Conservation (phyloP, 2,329 filamentous ascomycete species). For the Colletotrichum sp. region DNA sequence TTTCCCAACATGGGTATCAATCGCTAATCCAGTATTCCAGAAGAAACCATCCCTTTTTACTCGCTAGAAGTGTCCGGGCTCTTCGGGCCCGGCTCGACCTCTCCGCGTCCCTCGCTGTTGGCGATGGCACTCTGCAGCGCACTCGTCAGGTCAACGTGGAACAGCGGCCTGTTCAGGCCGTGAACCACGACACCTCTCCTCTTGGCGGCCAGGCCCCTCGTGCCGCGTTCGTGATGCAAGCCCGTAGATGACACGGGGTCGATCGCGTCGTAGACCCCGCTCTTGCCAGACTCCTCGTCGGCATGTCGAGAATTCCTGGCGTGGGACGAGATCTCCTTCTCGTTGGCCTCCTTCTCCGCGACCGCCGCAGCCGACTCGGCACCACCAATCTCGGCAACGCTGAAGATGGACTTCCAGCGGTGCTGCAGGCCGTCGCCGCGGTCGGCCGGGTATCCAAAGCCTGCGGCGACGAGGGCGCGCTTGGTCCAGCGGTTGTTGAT, state of each 20-base stretch:
- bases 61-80: conserved; percentile 4
- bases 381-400: conserved; percentile 84
- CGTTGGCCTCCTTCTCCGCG: conserved; percentile 69
- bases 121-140: conserved; percentile 87
- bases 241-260: conserved; percentile 28
- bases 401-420: conserved; percentile 95
- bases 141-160: conserved; percentile 91
- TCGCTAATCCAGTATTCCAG: conserved; percentile 9
- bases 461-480: conserved; percentile 82
- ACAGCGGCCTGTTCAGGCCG: conserved; percentile 87
- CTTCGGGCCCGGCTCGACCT: not conserved
- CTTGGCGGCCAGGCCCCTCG: conserved; percentile 41
- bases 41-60: not conserved
- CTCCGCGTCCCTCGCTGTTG: conserved; percentile 67
- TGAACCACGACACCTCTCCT: conserved; percentile 72
- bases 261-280: conserved; percentile 32
- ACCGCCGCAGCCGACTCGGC: conserved; percentile 70
- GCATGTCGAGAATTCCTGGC: not conserved
- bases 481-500: conserved; percentile 96
- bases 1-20: conserved; percentile 17
- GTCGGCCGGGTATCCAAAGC: conserved; percentile 80
- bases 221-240: not conserved
- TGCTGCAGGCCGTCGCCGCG: conserved; percentile 55
- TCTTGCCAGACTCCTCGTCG: conserved; percentile 43
- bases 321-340: conserved; percentile 28